Percentiles rank a stretch among this genome's conserved stretches.
phyloP scores from a whole-genome alignment of 768 basidiomycete genomes.

The Leccinum longicurvipes region DNA sequence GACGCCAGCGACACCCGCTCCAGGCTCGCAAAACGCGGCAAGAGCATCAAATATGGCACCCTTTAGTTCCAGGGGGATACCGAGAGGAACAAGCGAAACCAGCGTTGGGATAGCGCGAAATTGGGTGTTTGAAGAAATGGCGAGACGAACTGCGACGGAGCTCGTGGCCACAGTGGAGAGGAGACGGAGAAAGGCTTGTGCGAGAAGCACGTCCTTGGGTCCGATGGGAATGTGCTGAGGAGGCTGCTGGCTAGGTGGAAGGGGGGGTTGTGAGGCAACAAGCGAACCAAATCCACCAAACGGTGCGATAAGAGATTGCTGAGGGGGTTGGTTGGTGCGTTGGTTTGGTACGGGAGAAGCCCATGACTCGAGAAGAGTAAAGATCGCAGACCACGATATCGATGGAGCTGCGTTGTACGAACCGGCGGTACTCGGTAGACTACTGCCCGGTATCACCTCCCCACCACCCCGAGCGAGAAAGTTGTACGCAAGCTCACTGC shows the following conservation, averaged over 20 bases:
- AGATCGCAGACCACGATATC: slow-evolving; percentile 77
- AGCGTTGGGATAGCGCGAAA: slow-evolving; percentile 82
- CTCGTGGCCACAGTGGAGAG: slow-evolving; percentile 70
- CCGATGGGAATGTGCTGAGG: slow-evolving; percentile 45
- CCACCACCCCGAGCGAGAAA: slow-evolving; percentile 78
- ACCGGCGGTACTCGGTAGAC: slow-evolving; percentile 36
- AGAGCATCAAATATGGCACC: slow-evolving; percentile 80
- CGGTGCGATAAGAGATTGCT: slow-evolving; percentile 36
- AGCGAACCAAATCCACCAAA: slow-evolving; percentile 32
- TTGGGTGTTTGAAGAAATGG: slow-evolving; percentile 70
- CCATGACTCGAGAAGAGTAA: slow-evolving; percentile 75
- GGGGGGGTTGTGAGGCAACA: slow-evolving; percentile 25
- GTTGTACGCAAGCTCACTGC: slow-evolving; percentile 85
- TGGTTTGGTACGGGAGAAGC: slow-evolving; percentile 48
- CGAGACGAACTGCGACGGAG: slow-evolving; percentile 75
- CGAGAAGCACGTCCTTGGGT: slow-evolving; percentile 73
- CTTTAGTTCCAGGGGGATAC: slow-evolving; percentile 88
- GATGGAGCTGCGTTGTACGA: slow-evolving; percentile 47
- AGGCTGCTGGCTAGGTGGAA: slow-evolving; percentile 36
- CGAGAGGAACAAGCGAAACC: slow-evolving; percentile 71
- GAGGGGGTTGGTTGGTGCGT: slow-evolving; percentile 42
- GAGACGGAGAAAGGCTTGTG: slow-evolving; percentile 77
- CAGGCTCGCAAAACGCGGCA: slow-evolving; percentile 79
- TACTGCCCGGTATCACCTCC: slow-evolving; percentile 62
- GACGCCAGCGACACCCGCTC: slow-evolving; percentile 66